Percentiles rank a stretch among this genome's conserved stretches.
phyloP scores from a whole-genome alignment of 1,139 yeast species.

The Diutina pseudorugosa region DNA sequence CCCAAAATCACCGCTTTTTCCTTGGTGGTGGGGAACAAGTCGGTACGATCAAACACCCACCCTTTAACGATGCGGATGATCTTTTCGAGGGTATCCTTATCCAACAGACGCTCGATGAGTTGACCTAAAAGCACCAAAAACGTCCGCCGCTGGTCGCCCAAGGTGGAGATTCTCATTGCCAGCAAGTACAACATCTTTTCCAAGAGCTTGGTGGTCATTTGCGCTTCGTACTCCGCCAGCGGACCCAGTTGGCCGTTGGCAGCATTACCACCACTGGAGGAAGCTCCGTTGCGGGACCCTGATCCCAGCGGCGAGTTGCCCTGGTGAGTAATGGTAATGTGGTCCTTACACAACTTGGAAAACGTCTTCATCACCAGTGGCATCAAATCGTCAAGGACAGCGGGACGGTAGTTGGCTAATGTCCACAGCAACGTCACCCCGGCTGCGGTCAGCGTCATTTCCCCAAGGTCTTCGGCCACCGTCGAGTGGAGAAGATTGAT shows the following conservation, averaged over 20 bases:
- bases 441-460: constrained; percentile 77
- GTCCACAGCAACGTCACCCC: constrained; percentile 86
- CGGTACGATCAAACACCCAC: constrained; percentile 83
- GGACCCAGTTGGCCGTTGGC: constrained; percentile 14
- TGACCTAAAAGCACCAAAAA: constrained; percentile 82
- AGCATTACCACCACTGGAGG: neutral
- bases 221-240: constrained; percentile 53
- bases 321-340: constrained; percentile 57
- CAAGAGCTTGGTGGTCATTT: constrained; percentile 62
- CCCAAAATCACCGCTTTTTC: constrained; percentile 92
- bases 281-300: neutral
- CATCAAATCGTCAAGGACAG: constrained; percentile 58
- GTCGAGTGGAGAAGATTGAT: constrained; percentile 50
- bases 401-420: constrained; percentile 61
- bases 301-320: constrained; percentile 15
- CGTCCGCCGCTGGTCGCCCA: constrained; percentile 89
- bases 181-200: constrained; percentile 70
- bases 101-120: constrained; percentile 79
- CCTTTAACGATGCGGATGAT: constrained; percentile 68
- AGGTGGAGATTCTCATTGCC: constrained; percentile 64
- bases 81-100: constrained; percentile 59
- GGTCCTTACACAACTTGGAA: constrained; percentile 82
- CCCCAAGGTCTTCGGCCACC: constrained; percentile 73
- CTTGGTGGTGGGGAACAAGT: constrained; percentile 86
- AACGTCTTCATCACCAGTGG: constrained; percentile 77